phyloP scores from a whole-genome alignment of 2,329 filamentous ascomycete genomes.

The Xylariaceae sp. region DNA sequence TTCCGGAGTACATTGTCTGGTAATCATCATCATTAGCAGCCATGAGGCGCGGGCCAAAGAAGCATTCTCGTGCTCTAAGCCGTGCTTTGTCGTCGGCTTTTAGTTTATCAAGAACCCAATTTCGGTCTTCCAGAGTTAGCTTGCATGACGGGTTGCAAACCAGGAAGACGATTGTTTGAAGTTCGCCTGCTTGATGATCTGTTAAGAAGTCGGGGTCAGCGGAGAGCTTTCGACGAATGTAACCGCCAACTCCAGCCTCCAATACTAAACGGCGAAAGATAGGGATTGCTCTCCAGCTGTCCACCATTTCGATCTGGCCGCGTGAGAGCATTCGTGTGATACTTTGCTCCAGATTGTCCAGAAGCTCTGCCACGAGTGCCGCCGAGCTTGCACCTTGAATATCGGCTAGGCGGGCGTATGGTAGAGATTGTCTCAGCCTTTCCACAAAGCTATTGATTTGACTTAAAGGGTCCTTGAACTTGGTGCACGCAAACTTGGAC shows the following conservation, averaged over 20 bases:
- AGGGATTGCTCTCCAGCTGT: no score
- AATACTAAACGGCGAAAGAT: slow-evolving; percentile 7
- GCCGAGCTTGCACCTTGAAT: slow-evolving; percentile 2
- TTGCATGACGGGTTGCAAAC: slow-evolving; percentile 2
- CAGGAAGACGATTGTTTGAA: slow-evolving; percentile 4
- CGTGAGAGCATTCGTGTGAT: slow-evolving; percentile 5
- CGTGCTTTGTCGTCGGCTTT: no score
- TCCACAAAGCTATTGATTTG: slow-evolving; percentile 3
- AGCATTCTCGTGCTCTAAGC: no score
- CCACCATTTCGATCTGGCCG: slow-evolving; percentile 8
- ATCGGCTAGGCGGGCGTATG: slow-evolving; percentile 7
- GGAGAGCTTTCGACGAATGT: slow-evolving; percentile 3
- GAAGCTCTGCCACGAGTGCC: slow-evolving; percentile 4
- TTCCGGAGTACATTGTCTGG: no score
- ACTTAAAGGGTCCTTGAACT: neutral
- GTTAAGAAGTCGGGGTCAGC: slow-evolving; percentile 1
- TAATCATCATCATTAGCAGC: no score
- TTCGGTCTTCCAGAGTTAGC: slow-evolving; percentile 3
- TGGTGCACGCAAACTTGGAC: slow-evolving; percentile 2
- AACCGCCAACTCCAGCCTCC: slow-evolving; percentile 6
- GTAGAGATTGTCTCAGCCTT: slow-evolving; percentile 3
- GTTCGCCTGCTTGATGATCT: neutral
- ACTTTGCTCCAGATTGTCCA: slow-evolving; percentile 7
- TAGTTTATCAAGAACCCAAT: slow-evolving; percentile 6
- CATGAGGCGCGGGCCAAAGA: no score